Percentiles rank a stretch among this genome's conserved stretches.
phyloP scores from a whole-genome alignment of 768 basidiomycete species.

The Leucogyrophana mollusca region DNA sequence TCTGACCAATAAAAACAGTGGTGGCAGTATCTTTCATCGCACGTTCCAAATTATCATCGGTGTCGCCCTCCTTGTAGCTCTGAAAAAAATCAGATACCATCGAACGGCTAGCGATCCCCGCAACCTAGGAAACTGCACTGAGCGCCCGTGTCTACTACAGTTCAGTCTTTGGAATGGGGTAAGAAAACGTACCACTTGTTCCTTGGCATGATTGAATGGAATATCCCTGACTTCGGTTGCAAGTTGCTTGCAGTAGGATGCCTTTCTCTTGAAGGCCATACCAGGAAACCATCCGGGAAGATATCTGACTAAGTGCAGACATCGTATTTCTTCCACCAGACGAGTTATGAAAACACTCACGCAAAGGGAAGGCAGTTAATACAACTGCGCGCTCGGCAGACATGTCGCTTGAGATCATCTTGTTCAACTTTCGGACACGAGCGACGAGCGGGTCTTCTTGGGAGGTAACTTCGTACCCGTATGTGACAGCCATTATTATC shows the following conservation, averaged over 20 bases:
- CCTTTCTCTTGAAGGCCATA: slow-evolving; percentile 19
- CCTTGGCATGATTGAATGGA: slow-evolving; percentile 20
- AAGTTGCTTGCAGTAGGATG: slow-evolving; percentile 15
- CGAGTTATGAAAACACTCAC: slow-evolving; percentile 11
- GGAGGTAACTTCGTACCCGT: slow-evolving; percentile 25
- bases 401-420: slow-evolving; percentile 23
- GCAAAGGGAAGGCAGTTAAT: slow-evolving; percentile 27
- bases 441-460: slow-evolving; percentile 24
- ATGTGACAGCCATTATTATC: slow-evolving; percentile 29
- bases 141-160: background rate
- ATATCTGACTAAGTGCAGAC: slow-evolving; percentile 12
- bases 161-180: background rate
- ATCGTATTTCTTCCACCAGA: background rate
- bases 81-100: slow-evolving; percentile 15
- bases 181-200: slow-evolving; percentile 18
- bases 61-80: slow-evolving; percentile 1
- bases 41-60: slow-evolving; percentile 5
- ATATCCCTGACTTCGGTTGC: slow-evolving; percentile 18
- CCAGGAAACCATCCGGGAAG: slow-evolving; percentile 36
- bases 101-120: slow-evolving; percentile 19
- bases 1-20: slow-evolving; percentile 21
- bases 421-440: slow-evolving; percentile 5
- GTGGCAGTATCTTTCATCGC: slow-evolving; percentile 21
- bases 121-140: slow-evolving; percentile 7
- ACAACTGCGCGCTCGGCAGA: slow-evolving; percentile 24